phyloP scores from a whole-genome alignment of 192 early-diverging fungal genomes.

The Glomus cerebriforme region DNA sequence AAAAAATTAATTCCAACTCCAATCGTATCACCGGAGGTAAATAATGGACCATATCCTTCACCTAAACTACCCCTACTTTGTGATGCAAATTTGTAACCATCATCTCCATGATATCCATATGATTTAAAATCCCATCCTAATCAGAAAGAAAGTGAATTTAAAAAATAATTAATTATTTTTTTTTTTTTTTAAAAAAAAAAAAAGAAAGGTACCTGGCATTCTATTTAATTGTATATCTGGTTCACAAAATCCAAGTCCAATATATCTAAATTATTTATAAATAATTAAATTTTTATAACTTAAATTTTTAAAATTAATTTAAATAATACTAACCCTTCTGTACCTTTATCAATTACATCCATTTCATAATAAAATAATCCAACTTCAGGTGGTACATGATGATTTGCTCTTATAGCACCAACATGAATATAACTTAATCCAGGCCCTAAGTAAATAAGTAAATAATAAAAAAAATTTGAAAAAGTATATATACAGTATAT shows the following conservation, averaged over 20 bases:
- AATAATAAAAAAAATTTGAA: too few relatives aligned
- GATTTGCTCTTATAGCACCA: neutral
- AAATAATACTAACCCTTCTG: neutral
- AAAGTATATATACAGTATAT: too few relatives aligned
- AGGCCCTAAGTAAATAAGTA: neutral
- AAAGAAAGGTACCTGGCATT: neutral
- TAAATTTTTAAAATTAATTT: neutral
- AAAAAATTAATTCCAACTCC: constrained; percentile 91
- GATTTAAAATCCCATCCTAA: constrained; percentile 84
- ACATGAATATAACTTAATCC: neutral
- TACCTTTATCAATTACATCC: neutral
- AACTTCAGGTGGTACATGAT: neutral
- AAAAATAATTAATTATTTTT: neutral
- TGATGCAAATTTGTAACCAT: neutral
- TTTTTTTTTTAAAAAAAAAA: neutral
- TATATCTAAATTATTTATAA: neutral
- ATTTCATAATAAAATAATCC: neutral
- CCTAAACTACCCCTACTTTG: neutral
- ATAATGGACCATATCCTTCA: constrained; percentile 44
- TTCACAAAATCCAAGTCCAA: neutral
- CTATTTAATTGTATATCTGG: neutral
- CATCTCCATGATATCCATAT: constrained; percentile 95
- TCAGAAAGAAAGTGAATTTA: too few relatives aligned
- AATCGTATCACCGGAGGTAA: constrained; percentile 85
- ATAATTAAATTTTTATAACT: too few relatives aligned